These are phyloP conservation scores for Stagonosporopsis vannaccii DNA, from an alignment of 2,329 filamentous ascomycete genomes.

Conservation along the genomic window DNA sequence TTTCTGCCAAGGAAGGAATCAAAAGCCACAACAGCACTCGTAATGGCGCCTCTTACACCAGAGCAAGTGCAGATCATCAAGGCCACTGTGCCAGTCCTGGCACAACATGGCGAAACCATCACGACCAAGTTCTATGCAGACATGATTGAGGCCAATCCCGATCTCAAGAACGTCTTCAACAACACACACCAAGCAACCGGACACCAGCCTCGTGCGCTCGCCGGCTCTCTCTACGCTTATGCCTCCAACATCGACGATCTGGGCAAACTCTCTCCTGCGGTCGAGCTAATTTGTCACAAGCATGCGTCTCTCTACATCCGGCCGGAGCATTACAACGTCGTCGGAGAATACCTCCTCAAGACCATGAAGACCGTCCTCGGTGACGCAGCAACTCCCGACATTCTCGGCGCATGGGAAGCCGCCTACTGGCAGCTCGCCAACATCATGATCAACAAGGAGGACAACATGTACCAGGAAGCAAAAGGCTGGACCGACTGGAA, in stretches of 20 bases:
- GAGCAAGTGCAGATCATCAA: slow-evolving; percentile 71
- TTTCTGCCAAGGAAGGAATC: not conserved
- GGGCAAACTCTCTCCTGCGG: slow-evolving; percentile 61
- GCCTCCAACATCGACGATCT: slow-evolving; percentile 76
- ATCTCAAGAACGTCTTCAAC: slow-evolving; percentile 76
- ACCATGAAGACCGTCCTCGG: slow-evolving; percentile 74
- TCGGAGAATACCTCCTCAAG: slow-evolving; percentile 72
- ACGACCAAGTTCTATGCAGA: slow-evolving; percentile 75
- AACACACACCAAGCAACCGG: slow-evolving; percentile 71
- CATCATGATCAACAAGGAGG: slow-evolving; percentile 73
- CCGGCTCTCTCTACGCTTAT: slow-evolving; percentile 72
- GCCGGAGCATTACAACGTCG: slow-evolving; percentile 73
- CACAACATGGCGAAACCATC: slow-evolving; percentile 72
- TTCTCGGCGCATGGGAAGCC: slow-evolving; percentile 71
- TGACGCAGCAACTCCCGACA: slow-evolving; percentile 68
- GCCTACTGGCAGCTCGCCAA: slow-evolving; percentile 78
- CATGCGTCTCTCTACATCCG: slow-evolving; percentile 74
- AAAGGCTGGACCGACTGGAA: slow-evolving; percentile 72
- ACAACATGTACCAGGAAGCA: slow-evolving; percentile 67
- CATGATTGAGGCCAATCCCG: slow-evolving; percentile 70
- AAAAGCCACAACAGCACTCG: not conserved
- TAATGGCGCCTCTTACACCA: slow-evolving; percentile 60
- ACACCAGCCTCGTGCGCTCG: slow-evolving; percentile 73
- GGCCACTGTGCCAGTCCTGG: slow-evolving; percentile 73
- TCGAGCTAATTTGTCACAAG: slow-evolving; percentile 78